Evolutionary conservation across 2,329 filamentous ascomycete genomes (phyloP).

Genomic region (Penicillium sp.): DNA sequence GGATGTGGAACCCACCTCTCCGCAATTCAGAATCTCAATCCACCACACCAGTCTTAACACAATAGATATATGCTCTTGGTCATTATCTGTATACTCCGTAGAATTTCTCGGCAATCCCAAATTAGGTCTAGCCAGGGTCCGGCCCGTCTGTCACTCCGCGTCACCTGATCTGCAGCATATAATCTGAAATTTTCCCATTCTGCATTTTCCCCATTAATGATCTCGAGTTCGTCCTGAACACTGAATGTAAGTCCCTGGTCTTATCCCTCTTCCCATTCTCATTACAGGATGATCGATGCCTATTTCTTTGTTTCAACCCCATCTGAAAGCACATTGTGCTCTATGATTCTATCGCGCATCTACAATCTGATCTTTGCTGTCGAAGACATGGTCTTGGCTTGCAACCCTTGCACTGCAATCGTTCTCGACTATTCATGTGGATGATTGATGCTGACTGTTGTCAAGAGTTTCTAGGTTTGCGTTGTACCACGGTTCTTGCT

Average conservation of each 20-base stretch:
- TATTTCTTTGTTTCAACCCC: slow-evolving; percentile 38
- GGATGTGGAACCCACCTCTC: too few species aligned
- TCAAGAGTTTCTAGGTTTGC: too few species aligned
- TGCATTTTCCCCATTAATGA: too few species aligned
- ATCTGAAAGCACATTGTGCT: slow-evolving; percentile 31
- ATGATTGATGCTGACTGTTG: too few species aligned
- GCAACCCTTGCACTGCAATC: not conserved
- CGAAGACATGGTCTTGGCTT: not conserved
- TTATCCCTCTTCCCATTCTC: too few species aligned
- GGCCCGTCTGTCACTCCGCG: slow-evolving; percentile 2
- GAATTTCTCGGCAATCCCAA: not conserved
- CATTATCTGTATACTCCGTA: not conserved
- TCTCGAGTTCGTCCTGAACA: too few species aligned
- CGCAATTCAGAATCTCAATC: too few species aligned
- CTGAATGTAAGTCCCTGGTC: too few species aligned
- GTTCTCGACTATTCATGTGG: too few species aligned
- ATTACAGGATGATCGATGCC: slow-evolving; percentile 33
- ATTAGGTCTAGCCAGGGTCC: slow-evolving; percentile 1
- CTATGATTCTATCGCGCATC: slow-evolving; percentile 30
- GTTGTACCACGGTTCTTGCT: too few species aligned
- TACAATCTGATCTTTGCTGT: slow-evolving; percentile 21
- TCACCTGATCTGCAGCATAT: slow-evolving; percentile 2
- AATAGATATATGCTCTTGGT: too few species aligned
- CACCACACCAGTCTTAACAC: not conserved
- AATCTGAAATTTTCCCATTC: slow-evolving; percentile 1